These are phyloP conservation scores for Vigna mungo DNA, from an alignment of 306 rosid genomes.

Conservation along the genomic window DNA sequence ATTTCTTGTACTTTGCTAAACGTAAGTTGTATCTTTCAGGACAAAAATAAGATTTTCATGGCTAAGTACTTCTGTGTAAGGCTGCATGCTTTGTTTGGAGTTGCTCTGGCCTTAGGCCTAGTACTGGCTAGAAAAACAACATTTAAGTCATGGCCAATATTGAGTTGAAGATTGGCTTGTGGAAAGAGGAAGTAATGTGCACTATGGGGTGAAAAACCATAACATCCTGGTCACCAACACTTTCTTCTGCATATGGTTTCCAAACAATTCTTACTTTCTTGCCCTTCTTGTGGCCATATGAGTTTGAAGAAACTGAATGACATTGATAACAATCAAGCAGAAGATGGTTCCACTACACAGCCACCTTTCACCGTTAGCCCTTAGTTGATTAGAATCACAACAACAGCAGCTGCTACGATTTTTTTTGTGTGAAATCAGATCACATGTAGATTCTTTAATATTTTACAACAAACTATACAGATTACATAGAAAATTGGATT, in stretches of 20 bases:
- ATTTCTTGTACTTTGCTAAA: constrained; percentile 1
- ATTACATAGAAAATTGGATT: not conserved
- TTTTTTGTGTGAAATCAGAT: not conserved
- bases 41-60: constrained; percentile 87
- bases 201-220: not conserved
- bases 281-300: not conserved
- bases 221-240: not conserved
- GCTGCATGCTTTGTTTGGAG: constrained; percentile 83
- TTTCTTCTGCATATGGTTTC: not conserved
- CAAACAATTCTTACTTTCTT: constrained; percentile 8
- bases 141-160: constrained; percentile 34
- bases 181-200: constrained; percentile 23
- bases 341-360: constrained; percentile 15
- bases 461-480: not conserved
- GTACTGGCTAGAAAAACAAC: constrained; percentile 61
- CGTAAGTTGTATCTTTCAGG: constrained; percentile 53
- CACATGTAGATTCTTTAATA: constrained; percentile 1
- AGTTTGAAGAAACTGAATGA: constrained; percentile 15
- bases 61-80: constrained; percentile 92
- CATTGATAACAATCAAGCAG: constrained; percentile 5
- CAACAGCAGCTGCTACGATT: constrained; percentile 22
- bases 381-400: constrained; percentile 7
- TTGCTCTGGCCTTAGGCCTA: constrained; percentile 78
- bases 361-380: not conserved
- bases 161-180: constrained; percentile 36